Base-by-base conservation (phyloP, 1,139 yeast genomes). In the Candida sp. region DNA sequence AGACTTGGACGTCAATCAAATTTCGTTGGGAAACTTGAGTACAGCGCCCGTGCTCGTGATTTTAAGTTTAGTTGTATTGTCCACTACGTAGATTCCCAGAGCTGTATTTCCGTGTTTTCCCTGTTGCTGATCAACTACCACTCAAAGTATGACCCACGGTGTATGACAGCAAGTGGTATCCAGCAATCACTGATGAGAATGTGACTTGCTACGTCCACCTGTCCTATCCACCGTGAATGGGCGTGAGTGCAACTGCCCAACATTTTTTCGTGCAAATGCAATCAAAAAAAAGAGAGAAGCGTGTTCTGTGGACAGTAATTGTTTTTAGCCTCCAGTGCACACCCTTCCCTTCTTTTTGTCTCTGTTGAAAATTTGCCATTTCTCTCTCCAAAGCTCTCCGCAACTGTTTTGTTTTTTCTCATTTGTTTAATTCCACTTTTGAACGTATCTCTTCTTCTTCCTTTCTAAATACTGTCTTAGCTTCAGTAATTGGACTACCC, bases 281-380 rank as follows among this genome's bases (percentile, higher is more conserved):
- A 23, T 17, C 8, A 37, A 6, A 28, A 6, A 37, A 37, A 37
- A 37, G 23, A 37, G 2, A 28, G 9, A 28, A 28, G 9, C 31
- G 9, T 28, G 9, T 28, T 28, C 31, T 28, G 8, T 28, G 9
- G 8, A 7, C 22, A 23, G 11, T 32, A 9, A 7, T n/a, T 32
- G 8, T 32, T 8, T 32, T 32, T 32, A 5, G 8, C 5, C n/a
- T 34, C 22, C 22, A 12, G 22, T n/a, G 4, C 9, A 9, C 11
- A 38, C 27, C 12, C 27, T 22, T 38, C 23, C 27, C 23, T 38
- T n/a, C 7, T 5, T n/a, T 26, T 38, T 38, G 9, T 4, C 42
- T 38, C 7, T n/a, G 42, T 26, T 38, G 42, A 38, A 38, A 38
- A 38, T 38, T 38, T 38, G 42, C 42, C 42, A 38, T 38, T 38